A percentile compares a stretch with the other conserved stretches of the same genome.
Evolutionary conservation across 1,284 basidiomycete genomes (phyloP).

Genomic region (Ceratobasidium sp.): DNA sequence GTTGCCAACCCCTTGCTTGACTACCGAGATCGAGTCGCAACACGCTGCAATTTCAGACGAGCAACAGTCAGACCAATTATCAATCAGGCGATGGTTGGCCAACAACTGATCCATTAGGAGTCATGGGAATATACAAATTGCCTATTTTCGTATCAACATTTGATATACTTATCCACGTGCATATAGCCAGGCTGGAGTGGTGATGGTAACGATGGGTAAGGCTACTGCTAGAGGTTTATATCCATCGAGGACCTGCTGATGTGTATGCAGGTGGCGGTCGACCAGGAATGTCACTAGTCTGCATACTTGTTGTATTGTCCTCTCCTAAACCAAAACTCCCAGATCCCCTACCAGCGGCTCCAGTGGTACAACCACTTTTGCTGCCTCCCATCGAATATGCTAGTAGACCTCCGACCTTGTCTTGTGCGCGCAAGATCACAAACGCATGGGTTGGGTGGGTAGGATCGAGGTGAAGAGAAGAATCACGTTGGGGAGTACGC

Average conservation of each 20-base stretch:
- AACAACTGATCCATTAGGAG: no score
- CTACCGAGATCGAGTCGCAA: no score
- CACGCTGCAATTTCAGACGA: no score
- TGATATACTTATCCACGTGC: no score
- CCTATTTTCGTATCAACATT: no score
- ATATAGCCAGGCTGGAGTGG: no score
- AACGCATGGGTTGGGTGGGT: background rate
- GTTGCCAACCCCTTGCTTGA: no score
- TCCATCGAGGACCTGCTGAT: no score
- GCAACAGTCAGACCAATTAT: no score
- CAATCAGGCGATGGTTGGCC: no score
- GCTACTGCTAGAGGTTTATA: background rate
- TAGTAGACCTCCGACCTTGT: background rate
- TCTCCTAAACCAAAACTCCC: background rate
- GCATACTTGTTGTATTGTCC: background rate
- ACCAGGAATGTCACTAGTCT: background rate
- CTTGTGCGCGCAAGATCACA: background rate
- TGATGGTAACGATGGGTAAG: background rate
- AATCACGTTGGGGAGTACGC: background rate
- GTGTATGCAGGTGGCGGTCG: background rate
- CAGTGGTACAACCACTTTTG: background rate
- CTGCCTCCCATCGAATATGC: background rate
- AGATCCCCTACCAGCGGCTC: background rate
- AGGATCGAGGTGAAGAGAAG: background rate
- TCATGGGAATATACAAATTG: no score